Evolutionary conservation across 306 rosid species (phyloP).

Genomic region (Vigna nakashimae): DNA sequence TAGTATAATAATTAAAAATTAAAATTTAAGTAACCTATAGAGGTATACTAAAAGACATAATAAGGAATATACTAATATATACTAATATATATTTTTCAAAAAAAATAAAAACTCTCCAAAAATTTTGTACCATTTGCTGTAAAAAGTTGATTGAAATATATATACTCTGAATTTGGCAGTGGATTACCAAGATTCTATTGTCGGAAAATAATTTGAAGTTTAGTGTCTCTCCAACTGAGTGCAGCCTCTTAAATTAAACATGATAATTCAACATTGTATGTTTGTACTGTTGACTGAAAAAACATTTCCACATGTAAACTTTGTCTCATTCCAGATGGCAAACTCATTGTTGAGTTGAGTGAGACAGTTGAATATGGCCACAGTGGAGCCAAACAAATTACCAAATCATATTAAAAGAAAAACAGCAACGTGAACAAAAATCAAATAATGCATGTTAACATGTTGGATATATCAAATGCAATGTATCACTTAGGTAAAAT

Average conservation of each 20-base stretch:
- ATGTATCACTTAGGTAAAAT: not conserved
- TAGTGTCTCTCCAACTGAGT: not conserved
- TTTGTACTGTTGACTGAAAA: not conserved
- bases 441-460: not conserved
- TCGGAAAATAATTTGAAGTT: not conserved
- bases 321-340: conserved; percentile 46
- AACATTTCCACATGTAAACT: conserved; percentile 45
- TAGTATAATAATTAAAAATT: too few species aligned
- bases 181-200: conserved; percentile 11
- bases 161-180: not conserved
- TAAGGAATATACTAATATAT: too few species aligned
- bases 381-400: not conserved
- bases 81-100: too few species aligned
- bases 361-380: conserved; percentile 33
- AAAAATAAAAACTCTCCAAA: too few species aligned
- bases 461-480: not conserved
- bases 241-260: conserved; percentile 22
- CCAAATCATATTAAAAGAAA: not conserved
- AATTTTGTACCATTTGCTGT: not conserved
- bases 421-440: not conserved
- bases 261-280: conserved; percentile 26
- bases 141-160: not conserved
- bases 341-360: conserved; percentile 21
- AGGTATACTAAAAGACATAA: too few species aligned
- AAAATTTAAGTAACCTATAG: too few species aligned